Evolutionary conservation across 192 early-diverging fungal species (phyloP), one percentile per base, ranked within the genome.

Genomic region (Cladochytrium replicatum): DNA sequence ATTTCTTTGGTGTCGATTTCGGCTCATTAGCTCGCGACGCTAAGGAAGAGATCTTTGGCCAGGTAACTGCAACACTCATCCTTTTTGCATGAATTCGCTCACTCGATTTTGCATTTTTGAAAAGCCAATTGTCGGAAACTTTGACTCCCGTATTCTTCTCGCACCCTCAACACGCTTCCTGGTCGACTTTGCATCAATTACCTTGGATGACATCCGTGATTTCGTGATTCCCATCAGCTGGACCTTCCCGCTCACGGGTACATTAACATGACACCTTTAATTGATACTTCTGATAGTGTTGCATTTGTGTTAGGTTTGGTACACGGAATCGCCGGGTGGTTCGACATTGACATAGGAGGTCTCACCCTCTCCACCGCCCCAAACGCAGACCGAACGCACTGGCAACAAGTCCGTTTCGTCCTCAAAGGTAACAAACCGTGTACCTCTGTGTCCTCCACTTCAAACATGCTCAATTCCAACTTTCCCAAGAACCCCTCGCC

Each of bases 281-380:
- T 2, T 57, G 0, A 17, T 1, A 13, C 9, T 15, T 0, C 17
- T 21, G n/a, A 6, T 44, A n/a, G n/a, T n/a, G n/a, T 8, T 5
- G 29, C 17, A 2, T 5, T n/a, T n/a, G n/a, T 13, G 23, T 8
- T 30, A 58, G 66, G 63, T 1, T 46, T 94, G 30, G 78, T 93
- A 66, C 91, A 93, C 47, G 95, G 95, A 11, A 77, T 99, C 19
- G 92, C 84, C 29, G 89, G 90, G 29, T 99, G 95, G 95, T 99
- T 99, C 55, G 91, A 99, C 64, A 74, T 99, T 41, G 60, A 71
- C 63, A 32, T 96, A 81, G 71, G 77, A 17, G 78, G 74, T 3
- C 74, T 80, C 30, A 75, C 79, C n/a, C 85, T 98, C 75, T 85
- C 86, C 4, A 98, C 94, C 4, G 71, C 74, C 4, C 94, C 94